These are phyloP conservation scores for Neonectria coccinea DNA, from an alignment of 2,329 filamentous ascomycete genomes.

Conservation along the genomic window DNA sequence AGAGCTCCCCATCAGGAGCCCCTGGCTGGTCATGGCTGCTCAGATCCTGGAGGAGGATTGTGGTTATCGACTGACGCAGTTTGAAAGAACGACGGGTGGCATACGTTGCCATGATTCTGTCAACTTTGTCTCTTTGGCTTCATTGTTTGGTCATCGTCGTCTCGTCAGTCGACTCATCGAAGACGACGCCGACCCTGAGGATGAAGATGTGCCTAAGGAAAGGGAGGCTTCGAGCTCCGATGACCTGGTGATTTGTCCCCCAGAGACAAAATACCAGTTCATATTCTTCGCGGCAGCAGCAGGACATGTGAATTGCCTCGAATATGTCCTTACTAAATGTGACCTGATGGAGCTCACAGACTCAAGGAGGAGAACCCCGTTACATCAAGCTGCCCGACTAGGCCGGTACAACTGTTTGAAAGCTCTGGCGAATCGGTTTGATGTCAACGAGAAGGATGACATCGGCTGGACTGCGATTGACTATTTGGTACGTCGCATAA, in stretches of 20 bases:
- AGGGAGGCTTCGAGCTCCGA: neutral
- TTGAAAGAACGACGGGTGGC: neutral
- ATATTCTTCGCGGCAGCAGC: neutral
- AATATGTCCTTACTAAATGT: neutral
- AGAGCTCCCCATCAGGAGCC: neutral
- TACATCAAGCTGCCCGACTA: neutral
- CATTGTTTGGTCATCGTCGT: neutral
- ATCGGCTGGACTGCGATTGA: conserved; percentile 4
- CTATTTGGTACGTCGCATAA: conserved; percentile 1
- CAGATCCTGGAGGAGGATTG: conserved; percentile 1
- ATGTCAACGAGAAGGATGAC: neutral
- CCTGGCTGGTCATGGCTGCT: conserved; percentile 1
- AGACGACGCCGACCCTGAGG: neutral
- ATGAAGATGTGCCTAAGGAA: neutral
- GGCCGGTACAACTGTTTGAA: neutral
- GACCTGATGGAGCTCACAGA: neutral
- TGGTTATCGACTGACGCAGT: neutral
- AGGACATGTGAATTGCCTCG: neutral
- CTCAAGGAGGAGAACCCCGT: neutral
- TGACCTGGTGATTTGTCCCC: neutral
- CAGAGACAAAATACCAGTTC: neutral
- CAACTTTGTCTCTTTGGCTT: neutral
- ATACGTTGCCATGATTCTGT: neutral
- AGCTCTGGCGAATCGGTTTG: neutral
- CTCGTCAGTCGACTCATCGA: neutral